phyloP scores from a whole-genome alignment of 2,329 filamentous ascomycete genomes.

The Akanthomyces muscarius region DNA sequence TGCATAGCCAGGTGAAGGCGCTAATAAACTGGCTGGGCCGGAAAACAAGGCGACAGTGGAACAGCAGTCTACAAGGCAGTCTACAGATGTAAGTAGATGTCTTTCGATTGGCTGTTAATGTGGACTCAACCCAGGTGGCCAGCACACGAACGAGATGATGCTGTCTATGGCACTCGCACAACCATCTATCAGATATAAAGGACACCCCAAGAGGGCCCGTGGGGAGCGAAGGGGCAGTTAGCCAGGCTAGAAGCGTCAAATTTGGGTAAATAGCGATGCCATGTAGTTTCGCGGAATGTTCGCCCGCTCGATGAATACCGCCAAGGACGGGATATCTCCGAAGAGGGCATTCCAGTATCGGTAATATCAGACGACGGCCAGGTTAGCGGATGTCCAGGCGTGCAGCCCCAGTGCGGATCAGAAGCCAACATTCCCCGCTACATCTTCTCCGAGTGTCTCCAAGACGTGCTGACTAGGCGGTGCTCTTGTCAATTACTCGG shows the following conservation, averaged over 20 bases:
- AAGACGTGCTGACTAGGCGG: not conserved
- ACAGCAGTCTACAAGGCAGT: not conserved
- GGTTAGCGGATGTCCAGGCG: not conserved
- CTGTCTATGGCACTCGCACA: not conserved
- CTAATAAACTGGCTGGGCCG: not conserved
- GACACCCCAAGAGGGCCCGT: not conserved
- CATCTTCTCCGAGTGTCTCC: not conserved
- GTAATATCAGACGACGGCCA: constrained; percentile 6
- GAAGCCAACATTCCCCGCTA: not conserved
- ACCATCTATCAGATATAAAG: not conserved
- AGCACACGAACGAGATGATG: not conserved
- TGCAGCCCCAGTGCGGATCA: constrained; percentile 6
- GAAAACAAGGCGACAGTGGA: not conserved
- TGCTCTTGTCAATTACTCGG: not conserved
- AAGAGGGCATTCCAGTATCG: not conserved
- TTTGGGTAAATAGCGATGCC: not conserved
- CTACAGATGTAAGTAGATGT: not conserved
- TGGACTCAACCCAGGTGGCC: not conserved
- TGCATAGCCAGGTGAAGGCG: not conserved
- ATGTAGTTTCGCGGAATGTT: not conserved
- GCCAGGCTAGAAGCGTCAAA: not conserved
- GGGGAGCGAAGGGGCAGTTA: not conserved
- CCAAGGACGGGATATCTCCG: not conserved
- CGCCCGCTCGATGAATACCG: not conserved
- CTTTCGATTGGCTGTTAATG: not conserved